These are phyloP conservation scores for Entomortierella beljakovae DNA, from an alignment of 192 early-diverging fungal species.

Conservation along the genomic window DNA sequence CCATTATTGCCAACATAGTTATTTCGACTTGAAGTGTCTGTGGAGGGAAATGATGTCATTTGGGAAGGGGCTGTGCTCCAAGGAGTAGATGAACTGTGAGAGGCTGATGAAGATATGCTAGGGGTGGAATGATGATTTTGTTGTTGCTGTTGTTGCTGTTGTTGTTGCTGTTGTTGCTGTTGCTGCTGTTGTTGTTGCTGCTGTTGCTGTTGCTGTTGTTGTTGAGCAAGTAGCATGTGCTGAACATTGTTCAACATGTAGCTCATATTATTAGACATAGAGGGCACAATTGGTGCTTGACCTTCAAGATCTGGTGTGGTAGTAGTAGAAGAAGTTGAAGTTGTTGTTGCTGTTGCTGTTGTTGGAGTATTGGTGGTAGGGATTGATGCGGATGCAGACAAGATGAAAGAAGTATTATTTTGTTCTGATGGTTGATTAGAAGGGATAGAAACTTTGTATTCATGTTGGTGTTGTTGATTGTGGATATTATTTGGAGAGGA, in stretches of 20 bases:
- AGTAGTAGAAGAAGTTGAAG: not conserved
- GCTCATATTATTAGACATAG: conserved; percentile 19
- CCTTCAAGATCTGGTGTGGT: not conserved
- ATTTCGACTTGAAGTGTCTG: not conserved
- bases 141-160: no score
- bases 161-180: conserved; percentile 4
- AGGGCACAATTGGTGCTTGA: conserved; percentile 19
- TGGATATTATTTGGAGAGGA: no score
- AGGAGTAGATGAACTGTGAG: not conserved
- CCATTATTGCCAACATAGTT: not conserved
- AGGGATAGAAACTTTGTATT: not conserved
- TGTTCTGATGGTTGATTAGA: not conserved
- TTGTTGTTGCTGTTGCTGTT: conserved; percentile 6
- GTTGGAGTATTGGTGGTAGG: not conserved
- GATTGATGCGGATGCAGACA: no score
- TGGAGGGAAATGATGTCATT: not conserved
- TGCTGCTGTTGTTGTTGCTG: no score
- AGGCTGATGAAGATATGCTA: conserved; percentile 1
- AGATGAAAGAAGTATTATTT: no score
- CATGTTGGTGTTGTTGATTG: no score
- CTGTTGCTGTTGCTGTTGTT: no score
- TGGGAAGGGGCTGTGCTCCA: conserved; percentile 8
- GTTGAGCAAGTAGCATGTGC: conserved; percentile 8
- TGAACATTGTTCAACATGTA: conserved; percentile 18
- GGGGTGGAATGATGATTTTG: not conserved